Evolutionary conservation across 1,284 basidiomycete genomes (phyloP).

Genomic region (Pascua guehoae): DNA sequence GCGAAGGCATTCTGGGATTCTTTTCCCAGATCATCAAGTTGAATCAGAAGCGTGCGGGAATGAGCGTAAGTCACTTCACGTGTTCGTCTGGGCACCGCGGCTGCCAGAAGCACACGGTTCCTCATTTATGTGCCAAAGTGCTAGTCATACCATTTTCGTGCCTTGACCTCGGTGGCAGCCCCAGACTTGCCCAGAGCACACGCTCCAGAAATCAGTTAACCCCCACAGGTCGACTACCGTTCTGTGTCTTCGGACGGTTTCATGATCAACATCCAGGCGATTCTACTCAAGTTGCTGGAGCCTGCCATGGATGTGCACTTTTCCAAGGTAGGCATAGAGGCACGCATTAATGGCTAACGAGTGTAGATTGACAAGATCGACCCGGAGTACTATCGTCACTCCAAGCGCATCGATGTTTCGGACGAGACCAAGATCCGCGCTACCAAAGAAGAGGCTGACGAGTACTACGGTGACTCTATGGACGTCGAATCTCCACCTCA

Average conservation of each 20-base stretch:
- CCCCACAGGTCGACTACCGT: constrained; percentile 67
- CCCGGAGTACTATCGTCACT: constrained; percentile 69
- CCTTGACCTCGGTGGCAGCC: no score
- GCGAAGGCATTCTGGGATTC: constrained; percentile 81
- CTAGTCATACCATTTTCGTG: no score
- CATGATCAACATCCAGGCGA: constrained; percentile 82
- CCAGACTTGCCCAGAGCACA: no score
- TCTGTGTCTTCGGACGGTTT: constrained; percentile 89
- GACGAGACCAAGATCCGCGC: constrained; percentile 92
- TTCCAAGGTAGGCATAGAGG: constrained; percentile 62
- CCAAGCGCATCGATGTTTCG: constrained; percentile 65
- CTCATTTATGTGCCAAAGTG: no score
- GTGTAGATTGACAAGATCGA: constrained; percentile 86
- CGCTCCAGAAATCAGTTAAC: constrained; percentile 1
- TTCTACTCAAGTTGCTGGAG: constrained; percentile 84
- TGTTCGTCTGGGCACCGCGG: not conserved
- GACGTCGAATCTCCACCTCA: constrained; percentile 53
- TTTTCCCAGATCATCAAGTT: constrained; percentile 70
- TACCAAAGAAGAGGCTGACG: constrained; percentile 70
- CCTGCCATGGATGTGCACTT: constrained; percentile 93
- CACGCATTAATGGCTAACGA: not conserved
- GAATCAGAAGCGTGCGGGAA: constrained; percentile 82
- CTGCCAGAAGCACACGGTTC: no score
- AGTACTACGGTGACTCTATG: constrained; percentile 62
- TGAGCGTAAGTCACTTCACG: constrained; percentile 59